These are phyloP conservation scores for Tetrahymena elliotti DNA, from an alignment of 73 alveolate species.

Conservation along the genomic window DNA sequence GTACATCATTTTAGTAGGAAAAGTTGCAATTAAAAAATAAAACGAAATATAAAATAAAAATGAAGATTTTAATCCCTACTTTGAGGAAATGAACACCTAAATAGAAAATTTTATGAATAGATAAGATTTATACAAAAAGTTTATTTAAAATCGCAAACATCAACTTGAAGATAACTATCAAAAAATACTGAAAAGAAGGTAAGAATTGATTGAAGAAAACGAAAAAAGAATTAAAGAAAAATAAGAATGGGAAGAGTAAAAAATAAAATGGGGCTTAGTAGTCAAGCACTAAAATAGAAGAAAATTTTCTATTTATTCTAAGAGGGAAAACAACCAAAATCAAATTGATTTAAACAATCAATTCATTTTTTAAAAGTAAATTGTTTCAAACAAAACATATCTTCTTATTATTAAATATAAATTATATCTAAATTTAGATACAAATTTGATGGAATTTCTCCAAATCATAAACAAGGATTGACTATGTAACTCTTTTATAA, in stretches of 20 bases:
- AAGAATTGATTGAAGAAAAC: not conserved
- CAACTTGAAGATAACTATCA: not conserved
- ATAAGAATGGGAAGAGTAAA: not conserved
- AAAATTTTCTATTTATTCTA: not conserved
- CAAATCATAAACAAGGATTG: not conserved
- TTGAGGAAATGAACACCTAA: not conserved
- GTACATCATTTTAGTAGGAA: not conserved
- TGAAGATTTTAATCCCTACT: not conserved
- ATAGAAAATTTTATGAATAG: not conserved
- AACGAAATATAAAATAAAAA: not conserved
- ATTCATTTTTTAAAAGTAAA: not conserved
- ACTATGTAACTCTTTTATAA: not conserved
- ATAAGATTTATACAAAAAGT: not conserved
- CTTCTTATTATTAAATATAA: not conserved
- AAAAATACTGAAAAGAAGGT: not conserved
- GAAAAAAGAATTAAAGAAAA: not conserved
- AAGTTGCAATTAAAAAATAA: not conserved
- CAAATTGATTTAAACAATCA: not conserved
- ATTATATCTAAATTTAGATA: not conserved
- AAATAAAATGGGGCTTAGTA: not conserved
- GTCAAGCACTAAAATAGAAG: not conserved
- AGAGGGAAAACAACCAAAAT: not conserved
- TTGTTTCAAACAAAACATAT: not conserved
- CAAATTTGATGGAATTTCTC: not conserved
- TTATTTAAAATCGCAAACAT: not conserved